Evolutionary conservation across 495 filamentous ascomycete genomes (phyloP), one percentile per base, ranked within the genome.

Genomic region (Hypoxylon cercidicola): DNA sequence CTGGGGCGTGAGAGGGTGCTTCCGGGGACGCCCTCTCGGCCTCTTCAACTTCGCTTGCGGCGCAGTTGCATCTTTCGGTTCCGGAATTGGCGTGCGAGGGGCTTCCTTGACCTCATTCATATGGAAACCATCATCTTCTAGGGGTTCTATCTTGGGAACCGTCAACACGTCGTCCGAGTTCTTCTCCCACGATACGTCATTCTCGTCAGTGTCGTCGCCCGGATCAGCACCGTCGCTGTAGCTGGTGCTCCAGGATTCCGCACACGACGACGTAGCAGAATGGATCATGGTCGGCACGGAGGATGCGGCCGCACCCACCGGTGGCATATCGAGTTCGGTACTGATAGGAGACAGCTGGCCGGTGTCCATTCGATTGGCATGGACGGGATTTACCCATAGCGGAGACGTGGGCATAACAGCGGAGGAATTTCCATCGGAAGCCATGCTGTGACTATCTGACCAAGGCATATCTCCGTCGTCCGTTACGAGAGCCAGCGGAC

Each of bases 11-110:
- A 89, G 79, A 13, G 92, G 92, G 70, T 96, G 87, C 77, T 96
- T 96, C 77, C 93, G 81, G 51, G 93, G 93, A 19, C 93, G 87
- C 19, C 93, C 93, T 72, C 93, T 85, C 13, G 84, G 85, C 58
- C 88, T 72, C 68, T 88, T 89, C 21, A 73, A 69, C 47, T 78
- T 81, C 13, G 72, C 54, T 37, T 75, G 74, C 16, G 59, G 20
- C 28, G 60, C 53, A 6, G 66, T 51, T 21, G 59, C 55, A 44
- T 35, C 45, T 45, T 62, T 62, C 35, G 64, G 50, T n/a, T 55
- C 68, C 4, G 69, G 61, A 28, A 69, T 43, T 37, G 71, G 65
- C 25, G 72, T 75, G 30, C 64, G 60, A 20, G 79, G 79, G 10
- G 78, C 79, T 52, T 79, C 78, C 44, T 79, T 70, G 7, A 83